These are phyloP conservation scores for Massarina eburnea DNA, from an alignment of 2,329 filamentous ascomycete genomes.

Conservation along the genomic window DNA sequence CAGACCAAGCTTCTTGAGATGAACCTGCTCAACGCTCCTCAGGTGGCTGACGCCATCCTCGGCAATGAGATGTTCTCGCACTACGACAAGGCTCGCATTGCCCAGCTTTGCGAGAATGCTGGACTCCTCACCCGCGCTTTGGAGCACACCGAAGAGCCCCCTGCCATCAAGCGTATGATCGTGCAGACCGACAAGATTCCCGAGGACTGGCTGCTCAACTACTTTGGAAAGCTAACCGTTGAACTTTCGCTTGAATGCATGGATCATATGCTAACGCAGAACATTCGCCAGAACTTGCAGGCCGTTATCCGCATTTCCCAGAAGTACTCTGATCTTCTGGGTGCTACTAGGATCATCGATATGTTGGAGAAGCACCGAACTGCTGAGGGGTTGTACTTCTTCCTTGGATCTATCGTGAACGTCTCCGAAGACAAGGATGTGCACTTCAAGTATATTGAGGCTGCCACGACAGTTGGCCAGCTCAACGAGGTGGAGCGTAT, in stretches of 20 bases:
- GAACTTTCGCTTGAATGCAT: constrained; percentile 93
- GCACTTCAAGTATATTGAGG: constrained; percentile 99
- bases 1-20: constrained; percentile 96
- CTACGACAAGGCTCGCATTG: constrained; percentile 89
- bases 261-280: constrained; percentile 93
- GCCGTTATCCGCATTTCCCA: constrained; percentile 93
- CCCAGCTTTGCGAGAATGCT: constrained; percentile 88
- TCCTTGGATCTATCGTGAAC: constrained; percentile 96
- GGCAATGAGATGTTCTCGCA: constrained; percentile 98
- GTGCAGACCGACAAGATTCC: constrained; percentile 85
- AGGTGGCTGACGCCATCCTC: constrained; percentile 96
- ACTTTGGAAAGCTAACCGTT: constrained; percentile 92
- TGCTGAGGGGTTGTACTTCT: constrained; percentile 95
- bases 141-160: constrained; percentile 91
- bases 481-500: constrained; percentile 96
- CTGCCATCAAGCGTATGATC: constrained; percentile 85
- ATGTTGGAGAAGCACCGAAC: constrained; percentile 98
- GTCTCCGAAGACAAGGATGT: constrained; percentile 93
- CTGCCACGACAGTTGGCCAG: constrained; percentile 90
- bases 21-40: constrained; percentile 94
- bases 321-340: constrained; percentile 95
- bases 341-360: constrained; percentile 83
- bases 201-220: constrained; percentile 86
- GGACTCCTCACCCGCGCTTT: constrained; percentile 72
- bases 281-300: constrained; percentile 96